These are phyloP conservation scores for Avena atlantica DNA, from an alignment of 176 grass and related monocot species.

Conservation along the genomic window DNA sequence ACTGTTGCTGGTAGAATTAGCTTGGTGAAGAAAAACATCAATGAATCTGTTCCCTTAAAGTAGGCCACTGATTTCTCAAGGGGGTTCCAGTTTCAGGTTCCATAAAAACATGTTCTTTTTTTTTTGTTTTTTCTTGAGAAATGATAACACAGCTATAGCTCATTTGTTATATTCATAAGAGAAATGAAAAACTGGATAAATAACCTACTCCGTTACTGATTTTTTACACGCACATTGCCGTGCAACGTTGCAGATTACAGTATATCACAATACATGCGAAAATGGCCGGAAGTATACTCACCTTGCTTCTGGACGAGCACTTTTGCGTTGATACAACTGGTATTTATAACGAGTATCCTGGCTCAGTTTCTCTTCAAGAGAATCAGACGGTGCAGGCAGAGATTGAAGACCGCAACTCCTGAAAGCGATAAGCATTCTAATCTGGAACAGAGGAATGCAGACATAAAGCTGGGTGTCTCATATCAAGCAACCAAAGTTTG, in stretches of 20 bases:
- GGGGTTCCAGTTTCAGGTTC: no score
- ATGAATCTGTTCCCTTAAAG: neutral
- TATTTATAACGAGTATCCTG: slow-evolving; percentile 59
- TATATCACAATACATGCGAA: slow-evolving; percentile 49
- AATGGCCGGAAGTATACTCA: slow-evolving; percentile 70
- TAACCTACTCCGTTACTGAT: neutral
- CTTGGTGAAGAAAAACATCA: neutral
- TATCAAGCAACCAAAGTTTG: slow-evolving; percentile 77
- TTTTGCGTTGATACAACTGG: slow-evolving; percentile 62
- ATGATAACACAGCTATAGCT: neutral
- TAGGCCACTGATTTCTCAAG: no score
- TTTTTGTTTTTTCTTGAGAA: neutral
- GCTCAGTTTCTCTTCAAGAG: slow-evolving; percentile 61
- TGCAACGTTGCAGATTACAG: slow-evolving; percentile 53
- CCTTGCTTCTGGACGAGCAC: slow-evolving; percentile 71
- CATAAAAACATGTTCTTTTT: neutral
- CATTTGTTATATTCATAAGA: slow-evolving; percentile 10
- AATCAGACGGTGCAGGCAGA: slow-evolving; percentile 54
- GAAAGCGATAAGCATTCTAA: slow-evolving; percentile 43
- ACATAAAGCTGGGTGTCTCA: slow-evolving; percentile 48
- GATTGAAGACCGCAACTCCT: slow-evolving; percentile 32
- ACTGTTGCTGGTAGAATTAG: neutral
- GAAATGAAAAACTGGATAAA: slow-evolving; percentile 10
- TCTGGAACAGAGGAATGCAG: slow-evolving; percentile 47
- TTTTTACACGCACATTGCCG: slow-evolving; percentile 31